Conservation (phyloP, 805 yeast species). For the Pichia insulana region DNA sequence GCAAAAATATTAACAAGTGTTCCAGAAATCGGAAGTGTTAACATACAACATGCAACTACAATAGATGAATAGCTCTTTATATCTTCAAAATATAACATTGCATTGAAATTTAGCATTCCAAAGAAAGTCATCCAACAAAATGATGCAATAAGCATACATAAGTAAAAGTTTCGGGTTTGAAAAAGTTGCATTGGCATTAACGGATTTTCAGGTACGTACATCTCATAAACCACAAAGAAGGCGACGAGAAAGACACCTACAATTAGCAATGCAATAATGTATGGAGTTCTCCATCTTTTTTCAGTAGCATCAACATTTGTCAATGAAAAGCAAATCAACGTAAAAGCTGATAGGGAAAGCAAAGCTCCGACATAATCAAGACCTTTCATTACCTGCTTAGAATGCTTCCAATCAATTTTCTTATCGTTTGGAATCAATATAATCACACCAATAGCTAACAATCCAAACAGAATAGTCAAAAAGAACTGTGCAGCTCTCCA, state of each 20-base stretch:
- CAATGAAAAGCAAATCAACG: constrained; percentile 35
- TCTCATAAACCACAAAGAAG: constrained; percentile 31
- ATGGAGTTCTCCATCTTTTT: constrained; percentile 38
- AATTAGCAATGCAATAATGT: constrained; percentile 36
- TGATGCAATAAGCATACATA: constrained; percentile 30
- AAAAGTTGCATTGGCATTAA: constrained; percentile 40
- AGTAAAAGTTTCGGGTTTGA: constrained; percentile 30
- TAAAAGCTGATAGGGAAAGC: constrained; percentile 32
- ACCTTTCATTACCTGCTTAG: constrained; percentile 17
- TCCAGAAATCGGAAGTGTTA: constrained; percentile 38
- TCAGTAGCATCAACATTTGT: constrained; percentile 35
- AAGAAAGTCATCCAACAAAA: constrained; percentile 36
- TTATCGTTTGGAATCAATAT: constrained; percentile 32
- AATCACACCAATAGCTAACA: constrained; percentile 16
- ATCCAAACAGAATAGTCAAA: constrained; percentile 30
- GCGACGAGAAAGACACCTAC: constrained; percentile 31
- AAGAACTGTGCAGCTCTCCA: constrained; percentile 38
- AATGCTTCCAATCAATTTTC: constrained; percentile 20
- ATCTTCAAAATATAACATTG: constrained; percentile 35
- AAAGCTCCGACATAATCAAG: constrained; percentile 38
- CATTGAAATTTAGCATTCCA: constrained; percentile 33
- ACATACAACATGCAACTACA: constrained; percentile 34
- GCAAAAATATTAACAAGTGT: constrained; percentile 36
- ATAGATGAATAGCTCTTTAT: constrained; percentile 31
- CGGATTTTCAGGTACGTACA: constrained; percentile 33